Evolutionary conservation across 352 stramenopile species (phyloP).

Genomic region (Blastocystis sp.): DNA sequence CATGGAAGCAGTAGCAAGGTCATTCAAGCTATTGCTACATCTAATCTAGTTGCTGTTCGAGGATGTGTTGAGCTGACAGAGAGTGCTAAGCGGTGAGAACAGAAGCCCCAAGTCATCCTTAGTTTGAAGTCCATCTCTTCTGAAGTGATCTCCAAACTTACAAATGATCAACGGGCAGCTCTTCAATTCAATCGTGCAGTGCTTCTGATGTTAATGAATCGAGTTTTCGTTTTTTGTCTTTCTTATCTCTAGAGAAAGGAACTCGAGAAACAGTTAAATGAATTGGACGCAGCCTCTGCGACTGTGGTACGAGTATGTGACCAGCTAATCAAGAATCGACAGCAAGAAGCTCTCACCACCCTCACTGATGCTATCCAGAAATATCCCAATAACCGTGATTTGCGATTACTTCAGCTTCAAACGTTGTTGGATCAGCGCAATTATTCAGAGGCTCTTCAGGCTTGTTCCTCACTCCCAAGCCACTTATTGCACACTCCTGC

Average conservation of each 20-base stretch:
- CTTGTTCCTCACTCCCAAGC: background rate
- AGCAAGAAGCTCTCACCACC: constrained; percentile 1
- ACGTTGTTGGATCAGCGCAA: constrained; percentile 13
- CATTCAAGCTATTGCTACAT: constrained; percentile 3
- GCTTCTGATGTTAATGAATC: constrained; percentile 35
- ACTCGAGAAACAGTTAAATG: background rate
- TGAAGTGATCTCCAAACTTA: constrained; percentile 27
- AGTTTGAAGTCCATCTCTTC: constrained; percentile 16
- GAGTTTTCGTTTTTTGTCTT: background rate
- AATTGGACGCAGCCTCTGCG: background rate
- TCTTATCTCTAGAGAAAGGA: constrained; percentile 29
- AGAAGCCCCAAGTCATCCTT: background rate
- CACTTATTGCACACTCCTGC: background rate
- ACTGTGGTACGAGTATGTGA: background rate
- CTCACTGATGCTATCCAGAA: background rate
- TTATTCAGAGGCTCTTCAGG: background rate
- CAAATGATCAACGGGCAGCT: background rate
- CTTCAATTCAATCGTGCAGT: constrained; percentile 38
- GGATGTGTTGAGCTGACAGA: constrained; percentile 1
- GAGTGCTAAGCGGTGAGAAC: background rate
- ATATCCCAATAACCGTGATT: background rate
- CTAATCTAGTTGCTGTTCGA: constrained; percentile 15
- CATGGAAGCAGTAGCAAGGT: constrained; percentile 21
- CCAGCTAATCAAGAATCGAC: background rate
- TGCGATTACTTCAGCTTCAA: constrained; percentile 35